A percentile compares a stretch with the other conserved stretches of the same genome.
Evolutionary conservation across 305 asterid species (phyloP).

Genomic region (Caryopteris hybrid): DNA sequence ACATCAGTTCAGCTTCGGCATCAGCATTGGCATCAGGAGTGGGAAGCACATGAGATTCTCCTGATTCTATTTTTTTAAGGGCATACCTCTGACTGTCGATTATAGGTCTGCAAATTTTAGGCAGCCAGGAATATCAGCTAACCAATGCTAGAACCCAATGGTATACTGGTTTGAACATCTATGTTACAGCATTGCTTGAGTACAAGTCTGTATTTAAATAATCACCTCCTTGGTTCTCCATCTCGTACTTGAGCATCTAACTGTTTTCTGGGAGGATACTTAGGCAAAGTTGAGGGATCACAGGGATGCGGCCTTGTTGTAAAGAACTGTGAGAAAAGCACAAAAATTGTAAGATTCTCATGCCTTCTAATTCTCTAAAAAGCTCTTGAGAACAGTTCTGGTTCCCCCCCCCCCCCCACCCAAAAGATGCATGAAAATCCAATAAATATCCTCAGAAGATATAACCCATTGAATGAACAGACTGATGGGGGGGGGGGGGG

Average conservation of each 20-base stretch:
- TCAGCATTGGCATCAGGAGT: constrained; percentile 66
- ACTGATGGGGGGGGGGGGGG: too few relatives aligned
- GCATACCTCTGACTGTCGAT: constrained; percentile 54
- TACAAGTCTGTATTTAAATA: not conserved
- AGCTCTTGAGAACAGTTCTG: not conserved
- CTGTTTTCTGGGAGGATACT: constrained; percentile 91
- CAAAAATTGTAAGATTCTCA: constrained; percentile 15
- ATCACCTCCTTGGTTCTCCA: constrained; percentile 87
- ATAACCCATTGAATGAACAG: too few relatives aligned
- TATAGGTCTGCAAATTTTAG: constrained; percentile 53
- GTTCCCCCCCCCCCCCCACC: too few relatives aligned
- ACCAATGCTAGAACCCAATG: not conserved
- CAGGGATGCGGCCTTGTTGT: constrained; percentile 76
- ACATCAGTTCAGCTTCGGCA: constrained; percentile 67
- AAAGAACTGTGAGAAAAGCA: constrained; percentile 56
- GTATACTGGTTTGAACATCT: not conserved
- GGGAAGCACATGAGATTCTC: constrained; percentile 76
- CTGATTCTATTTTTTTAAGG: constrained; percentile 49
- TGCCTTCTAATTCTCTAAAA: not conserved
- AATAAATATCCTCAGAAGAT: not conserved
- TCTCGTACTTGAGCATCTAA: constrained; percentile 87
- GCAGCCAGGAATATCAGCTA: constrained; percentile 3
- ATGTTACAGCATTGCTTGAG: not conserved
- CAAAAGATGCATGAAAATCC: constrained; percentile 13
- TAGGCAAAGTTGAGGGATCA: constrained; percentile 86